Base-by-base conservation (phyloP, 257 asterid genomes). In the Primulina eburnea region DNA sequence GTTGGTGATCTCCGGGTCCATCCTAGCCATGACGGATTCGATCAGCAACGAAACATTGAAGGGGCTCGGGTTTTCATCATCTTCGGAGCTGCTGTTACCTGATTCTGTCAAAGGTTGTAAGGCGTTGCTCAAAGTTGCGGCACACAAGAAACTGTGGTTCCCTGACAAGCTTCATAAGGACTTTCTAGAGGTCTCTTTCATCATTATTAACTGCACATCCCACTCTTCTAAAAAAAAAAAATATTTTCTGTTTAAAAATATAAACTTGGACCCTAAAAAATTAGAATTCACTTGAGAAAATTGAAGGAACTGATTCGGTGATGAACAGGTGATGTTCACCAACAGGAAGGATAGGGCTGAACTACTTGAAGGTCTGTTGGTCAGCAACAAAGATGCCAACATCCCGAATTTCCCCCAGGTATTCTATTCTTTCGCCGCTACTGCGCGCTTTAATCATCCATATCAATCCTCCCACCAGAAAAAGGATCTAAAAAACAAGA, bases 271-370 rank as follows among this genome's bases (percentile, higher is more conserved):
- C 26, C 26, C 26, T 24, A 24, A 24, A 24, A 24, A 24, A 24
- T 24, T 24, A 24, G 26, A 1, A 24, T 24, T 21, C 24, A 21
- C 24, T 21, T 24, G 26, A 24, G 26, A 24, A 24, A 24, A 24
- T 24, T 24, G 26, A 24, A 24, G 26, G 1, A 24, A 24, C 26
- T 24, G 26, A 24, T 24, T 24, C 26, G 26, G 26, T 24, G 26
- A 24, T 24, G 26, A 0, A 24, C 26, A 89, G 98, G 97, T 82
- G 68, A 92, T 92, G 98, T 88, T 89, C 81, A 88, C 58, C 84
- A 88, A 89, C 78, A 82, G 97, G 77, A 82, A 88, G 78, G 97
- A 92, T 80, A 90, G 95, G 79, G 91, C 69, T 35, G 97, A 92
- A 70, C 85, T 92, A 10, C 96, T 92, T 1, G 96, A 92, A 71